Base-by-base conservation (phyloP, 202 grass and related monocot genomes). In the Eragrostis tef region DNA sequence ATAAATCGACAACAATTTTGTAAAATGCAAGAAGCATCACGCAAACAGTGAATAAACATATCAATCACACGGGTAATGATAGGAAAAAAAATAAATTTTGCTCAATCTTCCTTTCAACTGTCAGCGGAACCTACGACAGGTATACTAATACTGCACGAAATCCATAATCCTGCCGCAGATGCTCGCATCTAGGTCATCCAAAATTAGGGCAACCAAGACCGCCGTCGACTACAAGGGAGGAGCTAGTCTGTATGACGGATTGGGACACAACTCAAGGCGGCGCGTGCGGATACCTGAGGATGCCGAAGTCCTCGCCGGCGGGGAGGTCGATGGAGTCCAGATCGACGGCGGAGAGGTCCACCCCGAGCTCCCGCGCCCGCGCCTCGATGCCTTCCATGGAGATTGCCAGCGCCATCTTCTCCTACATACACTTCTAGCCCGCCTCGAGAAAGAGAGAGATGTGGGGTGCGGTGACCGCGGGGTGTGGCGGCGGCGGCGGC, bases 241-340 rank as follows among this genome's bases (percentile, higher is more conserved):
- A 43, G 27, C 1, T 11, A 11, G 50, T 5, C 39, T 65, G 67
- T 9, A 16, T 5, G 34, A 65, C 62, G 24, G 34, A 80, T 70
- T 42, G 22, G 24, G 65, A 56, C 7, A 15, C 17, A 6, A 39
- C 45, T 6, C 34, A 53, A 54, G 69, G 17, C 1, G 9, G 44
- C 14, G 61, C 9, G 16, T 5, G 29, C 6, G 14, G 61, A 3
- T 87, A 94, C 94, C 89, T 97, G 68, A 71, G 66, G 63, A 97
- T 92, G 11, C 83, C 91, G 53, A 94, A 97, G 80, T 97, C 87
- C 79, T 92, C 87, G 9, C 83, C 91, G n/a, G 83, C 82, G n/a
- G 89, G 94, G 22, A 97, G 85, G 74, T 67, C 73, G 75, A 97
- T 86, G 21, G 85, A 84, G 53, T 94, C 91, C 19, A 90, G 43